A percentile compares a stretch with the other conserved stretches of the same genome.
phyloP scores from a whole-genome alignment of 2,329 filamentous ascomycete species.

The Emmonsiellopsis sp. region DNA sequence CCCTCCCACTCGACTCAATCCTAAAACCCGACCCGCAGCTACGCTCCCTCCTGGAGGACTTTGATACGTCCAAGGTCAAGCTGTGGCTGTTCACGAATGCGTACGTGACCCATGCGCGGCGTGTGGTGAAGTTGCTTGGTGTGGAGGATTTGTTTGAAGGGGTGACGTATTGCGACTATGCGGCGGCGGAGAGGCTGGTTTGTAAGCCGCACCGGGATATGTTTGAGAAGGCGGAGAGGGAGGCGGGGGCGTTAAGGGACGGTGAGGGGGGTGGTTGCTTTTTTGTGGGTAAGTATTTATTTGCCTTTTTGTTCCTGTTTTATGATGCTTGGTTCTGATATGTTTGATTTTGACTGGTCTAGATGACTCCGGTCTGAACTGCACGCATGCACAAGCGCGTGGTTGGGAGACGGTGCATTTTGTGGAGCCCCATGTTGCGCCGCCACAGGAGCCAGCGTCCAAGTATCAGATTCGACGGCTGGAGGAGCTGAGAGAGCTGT shows the following conservation, averaged over 20 bases:
- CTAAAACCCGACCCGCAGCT: constrained; percentile 70
- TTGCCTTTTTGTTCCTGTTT: neutral
- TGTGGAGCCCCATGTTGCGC: constrained; percentile 62
- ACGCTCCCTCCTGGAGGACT: constrained; percentile 65
- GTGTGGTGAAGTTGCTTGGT: constrained; percentile 70
- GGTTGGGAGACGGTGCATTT: constrained; percentile 85
- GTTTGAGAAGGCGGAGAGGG: constrained; percentile 79
- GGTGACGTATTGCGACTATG: constrained; percentile 90
- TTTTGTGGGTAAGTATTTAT: constrained; percentile 66
- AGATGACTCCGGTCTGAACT: constrained; percentile 87
- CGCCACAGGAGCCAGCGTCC: constrained; percentile 56
- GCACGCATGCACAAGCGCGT: constrained; percentile 61
- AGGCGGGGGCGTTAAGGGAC: constrained; percentile 58
- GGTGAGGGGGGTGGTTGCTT: constrained; percentile 58
- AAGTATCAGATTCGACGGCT: constrained; percentile 67
- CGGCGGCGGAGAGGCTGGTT: constrained; percentile 52
- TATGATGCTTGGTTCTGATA: constrained; percentile 3
- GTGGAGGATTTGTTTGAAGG: constrained; percentile 90
- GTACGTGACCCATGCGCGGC: constrained; percentile 75
- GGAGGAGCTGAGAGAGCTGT: constrained; percentile 63
- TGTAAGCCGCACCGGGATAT: constrained; percentile 81
- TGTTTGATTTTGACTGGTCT: neutral
- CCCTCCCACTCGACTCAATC: constrained; percentile 74
- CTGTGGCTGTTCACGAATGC: constrained; percentile 96
- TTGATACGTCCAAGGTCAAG: constrained; percentile 75